phyloP scores from a whole-genome alignment of 2,329 filamentous ascomycete species.

The Neophaeococcomyces aloes region DNA sequence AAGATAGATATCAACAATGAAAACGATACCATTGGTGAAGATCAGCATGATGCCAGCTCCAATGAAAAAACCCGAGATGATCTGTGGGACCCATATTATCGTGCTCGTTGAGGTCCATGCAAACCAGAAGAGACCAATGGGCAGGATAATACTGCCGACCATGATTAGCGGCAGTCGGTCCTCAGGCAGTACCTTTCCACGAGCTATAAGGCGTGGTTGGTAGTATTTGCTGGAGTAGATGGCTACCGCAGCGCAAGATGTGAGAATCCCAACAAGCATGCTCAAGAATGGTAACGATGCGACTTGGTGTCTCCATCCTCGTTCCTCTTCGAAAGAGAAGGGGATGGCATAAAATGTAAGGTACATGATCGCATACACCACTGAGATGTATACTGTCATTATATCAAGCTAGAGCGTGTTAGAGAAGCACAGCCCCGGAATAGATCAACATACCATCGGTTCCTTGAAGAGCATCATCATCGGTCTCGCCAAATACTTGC shows the following conservation, averaged over 20 bases:
- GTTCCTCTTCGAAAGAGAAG: constrained; percentile 62
- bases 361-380: constrained; percentile 79
- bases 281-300: constrained; percentile 70
- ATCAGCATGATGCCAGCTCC: constrained; percentile 64
- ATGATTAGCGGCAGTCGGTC: constrained; percentile 51
- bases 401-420: constrained; percentile 67
- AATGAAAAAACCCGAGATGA: constrained; percentile 68
- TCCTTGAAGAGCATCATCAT: constrained; percentile 71
- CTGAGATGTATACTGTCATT: constrained; percentile 58
- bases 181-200: constrained; percentile 57
- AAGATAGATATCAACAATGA: constrained; percentile 21
- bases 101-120: constrained; percentile 50
- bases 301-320: constrained; percentile 64
- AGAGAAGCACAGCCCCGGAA: constrained; percentile 55
- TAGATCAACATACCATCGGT: constrained; percentile 41
- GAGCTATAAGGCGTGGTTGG: constrained; percentile 61
- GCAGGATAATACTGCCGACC: constrained; percentile 42
- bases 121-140: constrained; percentile 46
- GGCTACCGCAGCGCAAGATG: constrained; percentile 53
- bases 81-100: constrained; percentile 57
- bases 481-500: constrained; percentile 31
- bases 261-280: constrained; percentile 48
- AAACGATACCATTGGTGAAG: constrained; percentile 50
- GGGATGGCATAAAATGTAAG: constrained; percentile 89
- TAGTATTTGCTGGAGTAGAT: constrained; percentile 55